Conservation (phyloP, 2,329 filamentous ascomycete genomes). For the Helminthosporium solani region DNA sequence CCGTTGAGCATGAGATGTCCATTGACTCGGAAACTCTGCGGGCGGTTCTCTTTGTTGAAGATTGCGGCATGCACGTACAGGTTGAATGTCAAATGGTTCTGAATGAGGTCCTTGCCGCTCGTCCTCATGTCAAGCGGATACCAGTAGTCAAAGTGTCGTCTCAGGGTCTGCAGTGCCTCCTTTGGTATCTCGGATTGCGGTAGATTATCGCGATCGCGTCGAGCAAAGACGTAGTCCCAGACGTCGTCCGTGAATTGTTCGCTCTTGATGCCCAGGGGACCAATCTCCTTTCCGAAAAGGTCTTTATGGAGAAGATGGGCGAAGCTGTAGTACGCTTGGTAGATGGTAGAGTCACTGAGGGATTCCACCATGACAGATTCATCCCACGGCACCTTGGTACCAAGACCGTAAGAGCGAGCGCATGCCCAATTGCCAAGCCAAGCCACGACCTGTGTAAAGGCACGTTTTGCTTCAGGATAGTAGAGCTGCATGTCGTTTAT, state of each 20-base stretch:
- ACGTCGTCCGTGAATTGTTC: constrained; percentile 94
- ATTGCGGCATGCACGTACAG: constrained; percentile 91
- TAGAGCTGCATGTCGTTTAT: constrained; percentile 71
- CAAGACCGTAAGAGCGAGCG: constrained; percentile 85
- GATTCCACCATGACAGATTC: constrained; percentile 86
- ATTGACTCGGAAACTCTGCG: constrained; percentile 79
- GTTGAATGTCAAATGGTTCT: constrained; percentile 94
- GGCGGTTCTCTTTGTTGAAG: constrained; percentile 88
- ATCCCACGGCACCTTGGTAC: constrained; percentile 94
- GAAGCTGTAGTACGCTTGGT: constrained; percentile 71
- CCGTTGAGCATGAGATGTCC: constrained; percentile 93
- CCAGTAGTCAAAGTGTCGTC: constrained; percentile 93
- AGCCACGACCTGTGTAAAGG: constrained; percentile 78
- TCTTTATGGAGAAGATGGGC: constrained; percentile 73
- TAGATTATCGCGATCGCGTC: constrained; percentile 69
- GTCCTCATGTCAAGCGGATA: constrained; percentile 88
- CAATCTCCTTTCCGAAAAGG: constrained; percentile 68
- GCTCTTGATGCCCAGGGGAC: constrained; percentile 57
- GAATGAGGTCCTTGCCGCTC: constrained; percentile 71
- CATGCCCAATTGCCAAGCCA: constrained; percentile 91
- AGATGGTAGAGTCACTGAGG: constrained; percentile 88
- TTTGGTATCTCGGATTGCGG: constrained; percentile 71
- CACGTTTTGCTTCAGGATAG: constrained; percentile 57
- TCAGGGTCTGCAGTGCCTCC: constrained; percentile 74
- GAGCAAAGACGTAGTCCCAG: constrained; percentile 93